These are phyloP conservation scores for Thermomyces lanuginosus DNA, from an alignment of 2,329 filamentous ascomycete species.

Conservation along the genomic window DNA sequence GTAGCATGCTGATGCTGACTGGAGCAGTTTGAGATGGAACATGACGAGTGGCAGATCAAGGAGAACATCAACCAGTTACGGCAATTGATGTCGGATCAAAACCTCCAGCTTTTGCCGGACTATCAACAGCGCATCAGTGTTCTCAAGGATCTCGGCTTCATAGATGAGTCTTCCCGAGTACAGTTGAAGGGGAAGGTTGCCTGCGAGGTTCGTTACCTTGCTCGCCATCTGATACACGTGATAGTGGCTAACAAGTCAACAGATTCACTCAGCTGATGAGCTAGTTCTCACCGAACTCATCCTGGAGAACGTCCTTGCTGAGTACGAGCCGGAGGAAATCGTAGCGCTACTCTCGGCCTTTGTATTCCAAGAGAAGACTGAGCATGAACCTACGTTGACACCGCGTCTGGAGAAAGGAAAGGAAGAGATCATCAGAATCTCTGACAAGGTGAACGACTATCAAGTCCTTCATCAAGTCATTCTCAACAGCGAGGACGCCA, in stretches of 20 bases:
- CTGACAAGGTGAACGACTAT: constrained; percentile 79
- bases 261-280: constrained; percentile 90
- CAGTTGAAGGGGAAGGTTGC: constrained; percentile 96
- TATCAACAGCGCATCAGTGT: constrained; percentile 92
- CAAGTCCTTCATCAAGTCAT: constrained; percentile 89
- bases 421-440: constrained; percentile 72
- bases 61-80: constrained; percentile 81
- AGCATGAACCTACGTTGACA: constrained; percentile 62
- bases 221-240: no score
- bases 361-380: constrained; percentile 95
- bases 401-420: constrained; percentile 67
- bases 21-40: constrained; percentile 72
- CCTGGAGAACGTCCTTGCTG: constrained; percentile 86
- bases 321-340: constrained; percentile 92
- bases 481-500: constrained; percentile 71
- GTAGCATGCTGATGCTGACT: constrained; percentile 10
- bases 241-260: no score
- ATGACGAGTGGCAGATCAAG: constrained; percentile 91
- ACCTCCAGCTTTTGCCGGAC: constrained; percentile 84
- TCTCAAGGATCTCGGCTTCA: constrained; percentile 77
- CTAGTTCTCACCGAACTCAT: constrained; percentile 91
- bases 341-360: constrained; percentile 86
- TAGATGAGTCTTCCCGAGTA: constrained; percentile 73
- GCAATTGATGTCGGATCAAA: constrained; percentile 85
- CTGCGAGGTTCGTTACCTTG: constrained; percentile 55